Conservation (phyloP, 2,329 filamentous ascomycete species). For the Paecilomyces variotii region DNA sequence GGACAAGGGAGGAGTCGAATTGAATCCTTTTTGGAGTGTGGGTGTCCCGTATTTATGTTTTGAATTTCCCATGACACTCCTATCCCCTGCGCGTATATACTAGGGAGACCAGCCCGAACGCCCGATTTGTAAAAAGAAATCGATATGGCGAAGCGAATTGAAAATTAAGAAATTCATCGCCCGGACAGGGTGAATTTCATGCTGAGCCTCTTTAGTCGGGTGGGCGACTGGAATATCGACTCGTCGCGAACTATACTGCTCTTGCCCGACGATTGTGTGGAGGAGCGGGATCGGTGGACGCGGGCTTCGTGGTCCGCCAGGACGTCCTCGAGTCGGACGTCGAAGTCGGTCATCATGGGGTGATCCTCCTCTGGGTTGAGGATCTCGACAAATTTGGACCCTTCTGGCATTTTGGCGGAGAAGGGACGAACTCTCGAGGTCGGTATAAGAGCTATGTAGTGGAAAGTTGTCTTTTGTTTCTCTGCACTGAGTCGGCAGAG, state of each 20-base stretch:
- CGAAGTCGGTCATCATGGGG: constrained; percentile 28
- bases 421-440: background rate
- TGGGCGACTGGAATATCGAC: background rate
- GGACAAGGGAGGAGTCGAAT: background rate
- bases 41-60: background rate
- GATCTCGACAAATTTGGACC: constrained; percentile 38
- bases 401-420: constrained; percentile 21
- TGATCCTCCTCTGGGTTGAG: constrained; percentile 29
- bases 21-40: background rate
- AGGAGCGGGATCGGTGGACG: constrained; percentile 26
- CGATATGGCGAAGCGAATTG: background rate
- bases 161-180: background rate
- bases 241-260: constrained; percentile 12
- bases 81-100: background rate
- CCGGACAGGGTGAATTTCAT: background rate
- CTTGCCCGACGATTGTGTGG: constrained; percentile 28
- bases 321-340: constrained; percentile 37
- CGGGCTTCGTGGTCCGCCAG: constrained; percentile 33
- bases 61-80: background rate
- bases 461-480: background rate
- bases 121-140: background rate
- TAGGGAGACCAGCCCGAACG: background rate
- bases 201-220: background rate
- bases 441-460: background rate
- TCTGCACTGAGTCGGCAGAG: background rate